Base-by-base conservation (phyloP, 176 grass and related monocot genomes). In the Rhynchospora tenuis region DNA sequence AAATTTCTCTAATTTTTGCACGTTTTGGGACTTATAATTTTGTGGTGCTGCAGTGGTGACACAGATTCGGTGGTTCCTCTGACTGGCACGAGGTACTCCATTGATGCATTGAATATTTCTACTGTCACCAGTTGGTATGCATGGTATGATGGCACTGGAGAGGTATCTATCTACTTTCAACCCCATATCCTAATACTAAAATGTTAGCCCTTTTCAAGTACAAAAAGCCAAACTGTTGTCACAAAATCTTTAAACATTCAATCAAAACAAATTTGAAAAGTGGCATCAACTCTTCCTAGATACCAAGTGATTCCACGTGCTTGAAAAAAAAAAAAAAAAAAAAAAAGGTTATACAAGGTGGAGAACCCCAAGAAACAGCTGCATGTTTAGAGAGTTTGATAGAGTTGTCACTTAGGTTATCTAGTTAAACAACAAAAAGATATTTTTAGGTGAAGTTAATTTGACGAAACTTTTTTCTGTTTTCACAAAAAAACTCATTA, bases 61-160 rank as follows among this genome's bases (percentile, higher is more conserved):
- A 97, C 94, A 16, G 91, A 94, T 13, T 75, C 90, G 9, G 89
- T 94, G 75, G 83, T 97, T 23, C 91, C 91, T 1, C 54, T 97
- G 80, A 97, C 90, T 43, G 85, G 89, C 44, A 94, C 94, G 2
- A 97, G 94, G 83, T 90, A 97, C 63, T 94, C 91, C 22, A 77
- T 97, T 60, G 90, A 89, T 43, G 88, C 90, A 81, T 86, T 94
- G 47, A 89, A 85, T 20, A 85, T 94, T 71, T 50, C 85, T 57
- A 94, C 91, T 10, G 6, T 47, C 10, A 43, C 13, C 4, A 88
- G 56, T 64, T 97, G 91, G 94, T 90, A 89, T 52, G 86, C 94
- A 23, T 97, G 94, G 94, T 92, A 94, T 86, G 89, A 97, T 43
- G 33, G 83, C 57, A 78, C 59, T 2, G 80, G 62, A 66, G 62